These are phyloP conservation scores for Agaricus blazei DNA, from an alignment of 768 basidiomycete species.

Conservation along the genomic window DNA sequence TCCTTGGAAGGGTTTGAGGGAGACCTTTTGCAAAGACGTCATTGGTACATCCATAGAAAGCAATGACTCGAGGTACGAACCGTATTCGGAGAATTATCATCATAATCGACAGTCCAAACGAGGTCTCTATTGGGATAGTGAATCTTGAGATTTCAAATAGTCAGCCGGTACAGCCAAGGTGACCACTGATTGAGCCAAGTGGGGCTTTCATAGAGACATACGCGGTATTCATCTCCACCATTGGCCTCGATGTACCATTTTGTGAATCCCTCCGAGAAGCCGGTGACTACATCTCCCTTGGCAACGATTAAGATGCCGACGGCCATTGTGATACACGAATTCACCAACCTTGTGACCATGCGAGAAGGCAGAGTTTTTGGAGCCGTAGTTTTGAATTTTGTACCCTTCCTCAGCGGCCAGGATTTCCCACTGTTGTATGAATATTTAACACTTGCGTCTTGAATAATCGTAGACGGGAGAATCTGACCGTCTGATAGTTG, in stretches of 20 bases:
- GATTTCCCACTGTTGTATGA: neutral
- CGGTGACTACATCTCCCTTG: neutral
- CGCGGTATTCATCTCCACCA: constrained; percentile 1
- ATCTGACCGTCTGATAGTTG: neutral
- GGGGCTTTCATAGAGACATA: neutral
- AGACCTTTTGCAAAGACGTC: too few relatives aligned
- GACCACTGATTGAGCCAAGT: neutral
- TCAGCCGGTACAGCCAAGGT: neutral
- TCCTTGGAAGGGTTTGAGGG: too few relatives aligned
- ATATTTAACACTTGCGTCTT: neutral
- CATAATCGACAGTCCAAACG: neutral
- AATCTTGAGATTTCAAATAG: neutral
- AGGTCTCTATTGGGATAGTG: constrained; percentile 7
- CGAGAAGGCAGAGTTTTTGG: constrained; percentile 1
- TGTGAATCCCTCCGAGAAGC: constrained; percentile 7
- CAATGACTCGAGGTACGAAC: neutral
- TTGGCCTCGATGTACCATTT: constrained; percentile 8
- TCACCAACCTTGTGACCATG: neutral
- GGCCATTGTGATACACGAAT: neutral
- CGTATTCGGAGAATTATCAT: neutral
- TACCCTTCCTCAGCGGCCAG: constrained; percentile 1
- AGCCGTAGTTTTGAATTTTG: neutral
- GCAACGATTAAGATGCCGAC: neutral
- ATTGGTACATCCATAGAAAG: too few relatives aligned
- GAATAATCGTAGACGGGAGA: neutral